These are phyloP conservation scores for Barnettozyma botsteinii DNA, from an alignment of 805 yeast genomes.

Conservation along the genomic window DNA sequence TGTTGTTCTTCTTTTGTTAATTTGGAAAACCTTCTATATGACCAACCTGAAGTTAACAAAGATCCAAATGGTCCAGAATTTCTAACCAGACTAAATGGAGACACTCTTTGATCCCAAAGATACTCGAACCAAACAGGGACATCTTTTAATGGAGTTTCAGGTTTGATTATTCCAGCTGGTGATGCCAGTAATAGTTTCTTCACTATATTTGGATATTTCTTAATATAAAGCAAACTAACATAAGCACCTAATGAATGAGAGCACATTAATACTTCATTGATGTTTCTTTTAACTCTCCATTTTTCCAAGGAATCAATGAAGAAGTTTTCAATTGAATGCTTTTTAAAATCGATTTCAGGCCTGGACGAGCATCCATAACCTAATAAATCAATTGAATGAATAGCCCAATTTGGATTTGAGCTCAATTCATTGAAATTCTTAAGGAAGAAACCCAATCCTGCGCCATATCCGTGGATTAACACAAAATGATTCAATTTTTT, in stretches of 20 bases:
- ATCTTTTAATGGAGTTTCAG: constrained; percentile 32
- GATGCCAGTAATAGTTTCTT: constrained; percentile 71
- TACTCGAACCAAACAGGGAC: constrained; percentile 75
- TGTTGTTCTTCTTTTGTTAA: constrained; percentile 39
- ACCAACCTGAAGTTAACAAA: constrained; percentile 83
- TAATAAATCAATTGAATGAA: constrained; percentile 81
- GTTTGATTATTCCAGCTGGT: constrained; percentile 78
- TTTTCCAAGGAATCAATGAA: constrained; percentile 49
- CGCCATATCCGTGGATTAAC: constrained; percentile 91
- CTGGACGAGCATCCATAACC: constrained; percentile 91
- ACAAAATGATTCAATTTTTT: constrained; percentile 47
- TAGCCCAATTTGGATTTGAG: constrained; percentile 46
- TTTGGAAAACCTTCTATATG: constrained; percentile 69
- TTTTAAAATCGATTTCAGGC: constrained; percentile 47
- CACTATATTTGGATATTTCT: constrained; percentile 54
- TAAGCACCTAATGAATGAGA: constrained; percentile 97
- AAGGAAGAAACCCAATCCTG: constrained; percentile 81
- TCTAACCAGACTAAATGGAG: constrained; percentile 81
- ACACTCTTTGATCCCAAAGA: constrained; percentile 81
- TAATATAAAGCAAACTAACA: constrained; percentile 61
- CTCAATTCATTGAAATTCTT: constrained; percentile 61
- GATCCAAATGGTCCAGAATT: constrained; percentile 80
- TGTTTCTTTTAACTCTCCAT: constrained; percentile 53
- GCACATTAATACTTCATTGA: constrained; percentile 47
- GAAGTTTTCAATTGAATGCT: constrained; percentile 32